Evolutionary conservation across 768 basidiomycete genomes (phyloP).

Genomic region (Macrolepiota fuliginosa): DNA sequence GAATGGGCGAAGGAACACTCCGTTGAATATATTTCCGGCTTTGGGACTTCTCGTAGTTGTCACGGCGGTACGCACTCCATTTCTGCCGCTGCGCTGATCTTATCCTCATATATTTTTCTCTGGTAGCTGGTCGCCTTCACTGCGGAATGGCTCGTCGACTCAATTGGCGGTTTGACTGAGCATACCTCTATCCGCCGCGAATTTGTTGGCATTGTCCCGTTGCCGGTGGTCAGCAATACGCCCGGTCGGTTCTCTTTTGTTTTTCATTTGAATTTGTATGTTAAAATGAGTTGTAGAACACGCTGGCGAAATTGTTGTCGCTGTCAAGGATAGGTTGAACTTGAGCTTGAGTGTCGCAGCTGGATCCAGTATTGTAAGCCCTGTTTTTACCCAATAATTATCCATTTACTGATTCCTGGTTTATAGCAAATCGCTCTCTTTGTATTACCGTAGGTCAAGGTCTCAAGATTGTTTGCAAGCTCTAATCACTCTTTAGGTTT

Average conservation of each 20-base stretch:
- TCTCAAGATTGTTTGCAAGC: background rate
- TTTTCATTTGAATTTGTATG: background rate
- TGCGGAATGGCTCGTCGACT: conserved; percentile 74
- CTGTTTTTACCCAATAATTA: background rate
- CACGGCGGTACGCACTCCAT: conserved; percentile 53
- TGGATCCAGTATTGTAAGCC: conserved; percentile 74
- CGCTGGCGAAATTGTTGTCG: conserved; percentile 87
- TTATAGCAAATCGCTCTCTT: conserved; percentile 81
- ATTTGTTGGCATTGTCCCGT: conserved; percentile 80
- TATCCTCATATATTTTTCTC: conserved; percentile 20
- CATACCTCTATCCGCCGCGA: conserved; percentile 64
- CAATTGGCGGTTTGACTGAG: conserved; percentile 75
- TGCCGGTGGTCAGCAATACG: conserved; percentile 91
- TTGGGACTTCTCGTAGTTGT: conserved; percentile 54
- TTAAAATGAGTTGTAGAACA: conserved; percentile 53
- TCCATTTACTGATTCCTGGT: conserved; percentile 6
- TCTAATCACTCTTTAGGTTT: conserved; percentile 40
- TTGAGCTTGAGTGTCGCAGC: conserved; percentile 89
- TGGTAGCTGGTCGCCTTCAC: conserved; percentile 63
- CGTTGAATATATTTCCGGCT: too few relatives aligned
- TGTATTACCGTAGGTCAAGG: conserved; percentile 67
- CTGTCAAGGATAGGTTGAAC: conserved; percentile 86
- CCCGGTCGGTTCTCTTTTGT: conserved; percentile 44
- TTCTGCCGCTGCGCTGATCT: conserved; percentile 18
- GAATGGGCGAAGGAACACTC: too few relatives aligned